phyloP scores from a whole-genome alignment of 2,329 filamentous ascomycete genomes.

The Diaporthe destruens region DNA sequence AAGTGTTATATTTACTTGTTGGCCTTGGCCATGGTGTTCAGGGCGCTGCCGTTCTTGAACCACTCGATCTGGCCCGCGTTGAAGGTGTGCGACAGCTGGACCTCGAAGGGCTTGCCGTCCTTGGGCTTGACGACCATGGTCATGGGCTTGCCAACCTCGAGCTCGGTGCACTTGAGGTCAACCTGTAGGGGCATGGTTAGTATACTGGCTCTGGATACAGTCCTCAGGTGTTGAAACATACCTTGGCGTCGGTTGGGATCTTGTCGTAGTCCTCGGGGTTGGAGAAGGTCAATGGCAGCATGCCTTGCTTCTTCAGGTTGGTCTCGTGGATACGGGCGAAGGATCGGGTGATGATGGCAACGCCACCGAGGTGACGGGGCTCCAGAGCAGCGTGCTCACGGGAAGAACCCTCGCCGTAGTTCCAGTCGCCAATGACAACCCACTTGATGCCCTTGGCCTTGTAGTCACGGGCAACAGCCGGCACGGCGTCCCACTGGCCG shows the following conservation, averaged over 20 bases:
- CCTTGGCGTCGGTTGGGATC: conserved; percentile 91
- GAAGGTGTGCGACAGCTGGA: conserved; percentile 94
- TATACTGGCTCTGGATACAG: background rate
- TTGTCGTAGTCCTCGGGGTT: conserved; percentile 98
- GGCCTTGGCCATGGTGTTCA: conserved; percentile 97
- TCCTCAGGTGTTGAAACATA: conserved; percentile 48
- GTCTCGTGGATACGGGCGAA: conserved; percentile 99
- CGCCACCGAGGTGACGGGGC: conserved; percentile 94
- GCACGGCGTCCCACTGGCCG: conserved; percentile 87
- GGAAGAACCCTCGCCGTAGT: conserved; percentile 97
- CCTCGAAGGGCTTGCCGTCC: conserved; percentile 82
- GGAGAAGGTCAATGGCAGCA: conserved; percentile 96
- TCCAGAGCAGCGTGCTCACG: conserved; percentile 99
- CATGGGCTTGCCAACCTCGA: conserved; percentile 92
- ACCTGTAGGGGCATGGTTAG: conserved; percentile 59
- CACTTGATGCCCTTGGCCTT: conserved; percentile 95
- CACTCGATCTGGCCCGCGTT: conserved; percentile 98
- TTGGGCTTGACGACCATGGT: conserved; percentile 93
- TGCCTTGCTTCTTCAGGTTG: conserved; percentile 99
- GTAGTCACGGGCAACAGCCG: conserved; percentile 96
- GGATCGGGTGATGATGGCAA: conserved; percentile 94
- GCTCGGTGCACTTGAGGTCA: conserved; percentile 88
- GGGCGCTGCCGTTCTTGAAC: conserved; percentile 97
- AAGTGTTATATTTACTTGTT: conserved; percentile 48
- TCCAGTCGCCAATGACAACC: conserved; percentile 99